These are phyloP conservation scores for Colletotrichum lini DNA, from an alignment of 2,329 filamentous ascomycete species.

Conservation along the genomic window DNA sequence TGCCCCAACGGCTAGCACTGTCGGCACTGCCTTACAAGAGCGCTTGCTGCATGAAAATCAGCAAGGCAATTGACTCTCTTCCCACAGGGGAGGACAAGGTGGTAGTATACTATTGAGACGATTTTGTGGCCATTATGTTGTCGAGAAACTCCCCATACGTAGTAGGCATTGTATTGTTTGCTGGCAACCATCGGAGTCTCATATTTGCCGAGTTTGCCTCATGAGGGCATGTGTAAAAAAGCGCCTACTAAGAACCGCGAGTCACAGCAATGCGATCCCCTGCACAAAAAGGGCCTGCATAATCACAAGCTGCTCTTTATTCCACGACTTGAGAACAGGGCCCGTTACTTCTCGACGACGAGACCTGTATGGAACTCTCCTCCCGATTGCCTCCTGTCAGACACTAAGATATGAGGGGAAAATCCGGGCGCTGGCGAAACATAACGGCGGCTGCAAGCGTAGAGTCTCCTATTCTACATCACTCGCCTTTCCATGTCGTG, in stretches of 20 bases:
- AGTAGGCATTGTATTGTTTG: background rate
- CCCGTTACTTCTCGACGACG: background rate
- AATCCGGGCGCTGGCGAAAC: background rate
- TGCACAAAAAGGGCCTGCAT: background rate
- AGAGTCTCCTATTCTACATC: slow-evolving; percentile 12
- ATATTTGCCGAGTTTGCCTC: background rate
- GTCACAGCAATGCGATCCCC: slow-evolving; percentile 4
- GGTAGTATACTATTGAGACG: background rate
- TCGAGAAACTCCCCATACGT: background rate
- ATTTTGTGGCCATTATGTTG: background rate
- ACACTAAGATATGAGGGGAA: background rate
- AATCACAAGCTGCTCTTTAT: slow-evolving; percentile 3
- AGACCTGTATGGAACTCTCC: slow-evolving; percentile 9
- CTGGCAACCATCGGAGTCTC: too few species aligned
- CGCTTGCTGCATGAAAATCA: background rate
- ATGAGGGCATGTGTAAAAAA: background rate
- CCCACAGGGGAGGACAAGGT: background rate
- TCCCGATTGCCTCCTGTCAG: background rate
- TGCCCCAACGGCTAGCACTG: background rate
- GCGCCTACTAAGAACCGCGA: slow-evolving; percentile 2
- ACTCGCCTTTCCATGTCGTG: slow-evolving; percentile 14
- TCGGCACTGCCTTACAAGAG: background rate
- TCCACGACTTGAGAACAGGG: slow-evolving; percentile 3
- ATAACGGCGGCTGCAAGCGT: background rate
- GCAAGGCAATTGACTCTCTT: background rate